Base-by-base conservation (phyloP, 1,284 basidiomycete species). In the Sporisorium graminicola region DNA sequence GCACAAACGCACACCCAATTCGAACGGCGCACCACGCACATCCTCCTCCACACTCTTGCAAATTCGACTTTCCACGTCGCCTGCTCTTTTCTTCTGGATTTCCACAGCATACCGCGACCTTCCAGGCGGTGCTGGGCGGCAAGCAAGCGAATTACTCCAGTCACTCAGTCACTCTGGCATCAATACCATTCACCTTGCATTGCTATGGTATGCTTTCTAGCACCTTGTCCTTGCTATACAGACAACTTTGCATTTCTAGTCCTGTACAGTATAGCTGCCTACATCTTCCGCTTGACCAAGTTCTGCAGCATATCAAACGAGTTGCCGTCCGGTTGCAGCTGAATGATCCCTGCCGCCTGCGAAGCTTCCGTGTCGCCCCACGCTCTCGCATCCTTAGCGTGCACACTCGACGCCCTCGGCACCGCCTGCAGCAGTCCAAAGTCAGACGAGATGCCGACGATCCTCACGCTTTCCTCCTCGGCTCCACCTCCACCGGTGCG, bases 281-380 rank as follows among this genome's bases (percentile, higher is more conserved):
- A 87, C 40, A 70, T 74, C 86, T 92, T 93, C 22, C 88, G 86
- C 86, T 89, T 91, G 82, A 99, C 95, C 84, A 99, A 86, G 31
- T 94, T 94, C 58, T 91, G 90, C 91, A 98, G 93, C 82, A 98
- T 89, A 86, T 98, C 96, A 82, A 99, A 98, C 82, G 93, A 94
- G 86, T 99, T 99, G 31, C 95, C 94, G 82, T 98, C 95, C 3
- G 96, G 97, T 86, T 98, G 96, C 22, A 91, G 82, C 79, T 91
- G 90, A 46, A 90, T 87, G 37, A 74, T 47, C 37, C 70, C 71
- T 33, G 43, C 49, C 13, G 37, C 43, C 20, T 47, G 26, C 3
- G 70, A 58, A 3, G 74, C 59, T 24, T 67, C 31, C 8, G 61
- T 65, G 31, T 50, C 55, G 1, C 69, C 61, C 82, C 81, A 83